A percentile compares a stretch with the other conserved stretches of the same genome.
Conservation (phyloP, 306 rosid genomes). For the Ormosia emarginata region DNA sequence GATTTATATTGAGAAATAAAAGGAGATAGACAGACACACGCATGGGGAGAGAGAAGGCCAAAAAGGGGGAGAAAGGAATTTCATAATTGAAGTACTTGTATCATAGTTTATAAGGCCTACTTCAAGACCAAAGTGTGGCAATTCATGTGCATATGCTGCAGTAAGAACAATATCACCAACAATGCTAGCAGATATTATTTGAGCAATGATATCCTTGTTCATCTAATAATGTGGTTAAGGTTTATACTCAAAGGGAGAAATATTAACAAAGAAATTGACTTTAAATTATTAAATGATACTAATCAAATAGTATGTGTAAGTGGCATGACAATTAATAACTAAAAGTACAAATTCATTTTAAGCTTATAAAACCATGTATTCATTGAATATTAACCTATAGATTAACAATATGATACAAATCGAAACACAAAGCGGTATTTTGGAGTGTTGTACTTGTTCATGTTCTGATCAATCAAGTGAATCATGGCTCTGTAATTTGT, state of each 20-base stretch:
- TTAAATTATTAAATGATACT: no score
- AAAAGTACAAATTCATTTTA: not conserved
- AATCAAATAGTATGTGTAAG: no score
- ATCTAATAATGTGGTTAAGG: no score
- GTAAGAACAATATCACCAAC: no score
- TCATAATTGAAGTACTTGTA: constrained; percentile 44
- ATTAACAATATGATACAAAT: constrained; percentile 71
- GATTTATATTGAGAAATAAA: not conserved
- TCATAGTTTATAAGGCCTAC: constrained; percentile 85
- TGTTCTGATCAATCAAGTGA: constrained; percentile 74
- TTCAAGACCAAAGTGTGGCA: constrained; percentile 66
- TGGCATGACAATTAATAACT: not conserved
- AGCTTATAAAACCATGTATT: not conserved
- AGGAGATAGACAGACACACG: not conserved
- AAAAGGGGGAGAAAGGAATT: not conserved
- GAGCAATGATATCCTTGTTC: no score
- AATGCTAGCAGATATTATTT: no score
- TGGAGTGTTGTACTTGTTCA: constrained; percentile 79
- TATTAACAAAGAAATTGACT: no score
- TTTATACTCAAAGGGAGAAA: no score
- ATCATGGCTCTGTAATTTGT: constrained; percentile 79
- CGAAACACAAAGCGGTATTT: constrained; percentile 78
- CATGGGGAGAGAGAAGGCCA: not conserved
- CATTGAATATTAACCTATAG: no score
- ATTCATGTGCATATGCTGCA: no score